Percentiles rank a stretch among this genome's conserved stretches.
Conservation (phyloP, 108 stramenopile genomes). For the Cyclostephanos invisitatus region DNA sequence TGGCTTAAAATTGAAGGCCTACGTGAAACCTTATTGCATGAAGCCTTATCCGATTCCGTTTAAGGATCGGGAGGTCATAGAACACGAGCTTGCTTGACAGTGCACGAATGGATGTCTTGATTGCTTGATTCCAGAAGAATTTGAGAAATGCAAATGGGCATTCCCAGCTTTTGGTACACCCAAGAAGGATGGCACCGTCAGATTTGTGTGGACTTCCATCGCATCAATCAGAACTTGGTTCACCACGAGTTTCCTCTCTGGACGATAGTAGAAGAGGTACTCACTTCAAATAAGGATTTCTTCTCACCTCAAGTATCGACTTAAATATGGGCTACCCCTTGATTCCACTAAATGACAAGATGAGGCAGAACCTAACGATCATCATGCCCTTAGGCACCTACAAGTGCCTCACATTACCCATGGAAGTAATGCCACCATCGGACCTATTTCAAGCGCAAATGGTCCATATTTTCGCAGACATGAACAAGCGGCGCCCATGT, state of each 20-base stretch:
- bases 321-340: too few species aligned
- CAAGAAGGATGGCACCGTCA: too few species aligned
- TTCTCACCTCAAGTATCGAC: background rate
- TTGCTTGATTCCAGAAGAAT: conserved; percentile 3
- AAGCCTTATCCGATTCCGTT: conserved; percentile 19
- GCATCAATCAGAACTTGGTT: too few species aligned
- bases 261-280: conserved; percentile 10
- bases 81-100: conserved; percentile 11
- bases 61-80: conserved; percentile 1
- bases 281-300: background rate
- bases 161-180: background rate
- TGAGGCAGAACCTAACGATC: conserved; percentile 4
- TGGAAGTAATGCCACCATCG: too few species aligned
- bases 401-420: too few species aligned
- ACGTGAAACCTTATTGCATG: conserved; percentile 6
- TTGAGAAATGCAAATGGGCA: too few species aligned
- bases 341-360: conserved; percentile 6
- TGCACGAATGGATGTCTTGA: conserved; percentile 1
- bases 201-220: too few species aligned
- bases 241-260: too few species aligned
- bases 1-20: background rate
- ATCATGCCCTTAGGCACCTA: too few species aligned
- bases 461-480: background rate
- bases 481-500: background rate
- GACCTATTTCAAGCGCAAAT: too few species aligned